Evolutionary conservation across 441 rosid species (phyloP).

Genomic region (Hura crepitans): DNA sequence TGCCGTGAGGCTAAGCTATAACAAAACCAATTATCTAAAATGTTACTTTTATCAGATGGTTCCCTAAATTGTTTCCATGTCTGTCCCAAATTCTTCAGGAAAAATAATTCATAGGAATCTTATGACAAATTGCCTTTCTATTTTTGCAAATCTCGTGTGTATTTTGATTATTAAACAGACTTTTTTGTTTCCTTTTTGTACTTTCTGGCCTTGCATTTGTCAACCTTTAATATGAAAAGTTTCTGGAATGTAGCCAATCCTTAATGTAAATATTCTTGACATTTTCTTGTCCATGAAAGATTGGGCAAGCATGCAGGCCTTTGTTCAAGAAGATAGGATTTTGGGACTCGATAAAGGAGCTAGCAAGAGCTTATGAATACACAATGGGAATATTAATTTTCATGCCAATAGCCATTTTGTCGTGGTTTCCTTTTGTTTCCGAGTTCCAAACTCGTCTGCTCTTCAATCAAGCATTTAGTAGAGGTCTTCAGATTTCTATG

Average conservation of each 20-base stretch:
- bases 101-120: background rate
- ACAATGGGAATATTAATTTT: conserved; percentile 70
- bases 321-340: conserved; percentile 46
- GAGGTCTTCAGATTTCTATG: conserved; percentile 92
- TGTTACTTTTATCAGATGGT: background rate
- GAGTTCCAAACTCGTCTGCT: conserved; percentile 88
- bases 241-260: background rate
- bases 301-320: conserved; percentile 71
- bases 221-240: background rate
- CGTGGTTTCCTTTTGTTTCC: conserved; percentile 86
- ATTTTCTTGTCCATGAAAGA: conserved; percentile 33
- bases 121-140: background rate
- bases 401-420: conserved; percentile 64
- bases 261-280: too few relatives aligned
- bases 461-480: conserved; percentile 90
- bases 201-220: background rate
- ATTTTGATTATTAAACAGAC: too few relatives aligned
- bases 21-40: background rate
- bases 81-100: background rate
- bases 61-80: background rate
- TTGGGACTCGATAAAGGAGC: conserved; percentile 89
- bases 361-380: conserved; percentile 84
- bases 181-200: too few relatives aligned
- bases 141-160: background rate
- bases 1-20: background rate